Conservation (phyloP, 2,329 filamentous ascomycete species). For the Botrytis hyacinthi region DNA sequence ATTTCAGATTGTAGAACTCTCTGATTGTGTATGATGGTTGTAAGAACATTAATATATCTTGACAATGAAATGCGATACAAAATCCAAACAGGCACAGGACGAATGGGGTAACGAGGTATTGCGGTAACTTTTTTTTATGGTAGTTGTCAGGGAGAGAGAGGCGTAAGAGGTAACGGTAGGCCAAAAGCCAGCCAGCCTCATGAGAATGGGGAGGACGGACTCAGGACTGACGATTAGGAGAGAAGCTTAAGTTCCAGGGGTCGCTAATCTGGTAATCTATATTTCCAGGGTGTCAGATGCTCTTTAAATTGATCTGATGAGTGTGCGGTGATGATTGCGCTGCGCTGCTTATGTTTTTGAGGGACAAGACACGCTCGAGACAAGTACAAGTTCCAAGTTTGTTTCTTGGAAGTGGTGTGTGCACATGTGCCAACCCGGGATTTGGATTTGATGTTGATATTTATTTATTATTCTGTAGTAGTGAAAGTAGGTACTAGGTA, state of each 20-base stretch:
- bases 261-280: neutral
- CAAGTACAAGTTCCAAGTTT: neutral
- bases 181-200: constrained; percentile 7
- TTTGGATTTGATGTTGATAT: too few species aligned
- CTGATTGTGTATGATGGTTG: neutral
- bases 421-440: neutral
- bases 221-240: constrained; percentile 1
- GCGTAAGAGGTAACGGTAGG: neutral
- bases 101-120: neutral
- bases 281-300: neutral
- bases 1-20: neutral
- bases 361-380: neutral
- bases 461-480: neutral
- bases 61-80: constrained; percentile 5
- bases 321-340: neutral
- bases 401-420: neutral
- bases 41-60: constrained; percentile 15
- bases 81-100: constrained; percentile 5
- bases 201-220: neutral
- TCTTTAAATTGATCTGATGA: neutral
- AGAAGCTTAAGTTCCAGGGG: neutral
- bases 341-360: neutral
- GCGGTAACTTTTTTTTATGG: neutral
- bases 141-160: neutral
- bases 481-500: neutral